Evolutionary conservation across 1,139 yeast genomes (phyloP).

Genomic region (Pichia sp.): DNA sequence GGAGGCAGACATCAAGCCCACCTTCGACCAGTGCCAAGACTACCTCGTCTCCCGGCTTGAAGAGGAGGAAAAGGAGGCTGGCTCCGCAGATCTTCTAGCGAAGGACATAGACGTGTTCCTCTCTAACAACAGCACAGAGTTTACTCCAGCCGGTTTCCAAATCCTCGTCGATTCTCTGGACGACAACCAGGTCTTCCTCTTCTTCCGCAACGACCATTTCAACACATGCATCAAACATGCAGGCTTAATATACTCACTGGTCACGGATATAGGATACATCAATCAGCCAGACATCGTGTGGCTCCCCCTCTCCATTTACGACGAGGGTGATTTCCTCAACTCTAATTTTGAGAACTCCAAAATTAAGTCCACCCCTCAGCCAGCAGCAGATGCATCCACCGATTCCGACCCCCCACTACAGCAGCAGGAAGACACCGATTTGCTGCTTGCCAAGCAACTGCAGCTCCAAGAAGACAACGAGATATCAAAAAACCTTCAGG

Average conservation of each 20-base stretch:
- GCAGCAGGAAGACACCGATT: conserved; percentile 32
- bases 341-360: conserved; percentile 50
- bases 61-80: conserved; percentile 9
- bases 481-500: conserved; percentile 48
- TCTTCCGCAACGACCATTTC: conserved; percentile 85
- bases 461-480: conserved; percentile 61
- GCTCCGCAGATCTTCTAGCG: not conserved
- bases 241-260: conserved; percentile 50
- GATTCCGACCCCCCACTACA: not conserved
- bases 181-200: conserved; percentile 51
- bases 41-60: conserved; percentile 29
- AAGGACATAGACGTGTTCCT: conserved; percentile 38
- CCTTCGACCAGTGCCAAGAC: conserved; percentile 45
- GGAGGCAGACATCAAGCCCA: conserved; percentile 12
- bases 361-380: conserved; percentile 1
- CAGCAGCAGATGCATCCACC: not conserved
- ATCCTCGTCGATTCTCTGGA: conserved; percentile 34
- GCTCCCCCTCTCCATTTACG: conserved; percentile 68
- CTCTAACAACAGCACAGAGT: conserved; percentile 56
- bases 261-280: conserved; percentile 68
- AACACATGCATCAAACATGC: conserved; percentile 59
- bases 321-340: conserved; percentile 64
- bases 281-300: conserved; percentile 55
- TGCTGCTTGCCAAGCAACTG: conserved; percentile 44
- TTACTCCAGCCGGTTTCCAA: conserved; percentile 59